These are phyloP conservation scores for Picea engelmannii DNA, from an alignment of 83 land plant genomes.

Conservation along the genomic window DNA sequence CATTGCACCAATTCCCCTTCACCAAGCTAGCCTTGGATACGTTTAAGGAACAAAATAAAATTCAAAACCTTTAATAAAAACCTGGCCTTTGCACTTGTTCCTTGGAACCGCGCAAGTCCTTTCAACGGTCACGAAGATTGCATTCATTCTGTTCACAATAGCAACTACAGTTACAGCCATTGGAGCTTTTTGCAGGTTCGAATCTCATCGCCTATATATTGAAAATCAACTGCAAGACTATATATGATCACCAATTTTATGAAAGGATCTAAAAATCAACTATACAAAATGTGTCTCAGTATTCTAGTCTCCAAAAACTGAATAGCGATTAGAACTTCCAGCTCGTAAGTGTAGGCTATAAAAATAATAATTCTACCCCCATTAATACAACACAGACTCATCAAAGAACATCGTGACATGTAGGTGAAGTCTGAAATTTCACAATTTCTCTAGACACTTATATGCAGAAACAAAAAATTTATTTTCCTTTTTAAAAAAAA, in stretches of 20 bases:
- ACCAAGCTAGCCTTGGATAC: too few species aligned
- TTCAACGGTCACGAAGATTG: too few species aligned
- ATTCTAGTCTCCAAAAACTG: conserved; percentile 1
- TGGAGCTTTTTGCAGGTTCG: neutral
- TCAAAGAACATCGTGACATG: neutral
- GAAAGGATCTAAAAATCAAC: neutral
- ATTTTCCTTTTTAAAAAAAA: too few species aligned
- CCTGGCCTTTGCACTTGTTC: too few species aligned
- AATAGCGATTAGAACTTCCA: neutral
- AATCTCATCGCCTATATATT: neutral
- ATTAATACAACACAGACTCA: neutral
- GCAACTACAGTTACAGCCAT: neutral
- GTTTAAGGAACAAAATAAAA: too few species aligned
- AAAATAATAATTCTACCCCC: neutral
- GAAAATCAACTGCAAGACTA: neutral
- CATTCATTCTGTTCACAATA: neutral
- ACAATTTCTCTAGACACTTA: neutral
- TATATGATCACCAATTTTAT: neutral
- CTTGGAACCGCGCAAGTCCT: too few species aligned
- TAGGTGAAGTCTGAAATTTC: neutral
- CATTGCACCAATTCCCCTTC: too few species aligned
- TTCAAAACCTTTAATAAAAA: too few species aligned
- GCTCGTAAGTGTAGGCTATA: neutral
- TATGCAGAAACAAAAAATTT: too few species aligned
- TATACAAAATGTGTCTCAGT: neutral